Evolutionary conservation across 2,329 filamentous ascomycete genomes (phyloP).

Genomic region (Pseudopyricularia javanii): DNA sequence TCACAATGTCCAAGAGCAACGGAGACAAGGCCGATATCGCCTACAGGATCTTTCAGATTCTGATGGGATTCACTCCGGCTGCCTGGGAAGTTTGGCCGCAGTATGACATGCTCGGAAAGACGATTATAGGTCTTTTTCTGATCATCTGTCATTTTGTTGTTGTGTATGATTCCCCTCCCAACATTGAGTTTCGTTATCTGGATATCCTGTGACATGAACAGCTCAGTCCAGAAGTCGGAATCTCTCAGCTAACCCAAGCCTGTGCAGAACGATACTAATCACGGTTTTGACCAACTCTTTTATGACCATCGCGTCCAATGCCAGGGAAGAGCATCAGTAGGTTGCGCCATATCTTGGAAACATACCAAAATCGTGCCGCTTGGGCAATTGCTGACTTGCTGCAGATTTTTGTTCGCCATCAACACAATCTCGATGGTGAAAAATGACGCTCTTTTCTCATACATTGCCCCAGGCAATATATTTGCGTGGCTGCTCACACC

Average conservation of each 20-base stretch:
- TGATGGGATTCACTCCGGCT: slow-evolving; percentile 93
- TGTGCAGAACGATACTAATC: slow-evolving; percentile 67
- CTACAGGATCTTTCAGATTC: slow-evolving; percentile 82
- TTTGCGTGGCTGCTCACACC: slow-evolving; percentile 84
- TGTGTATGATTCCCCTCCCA: slow-evolving; percentile 35
- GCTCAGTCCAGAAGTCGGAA: too few species aligned
- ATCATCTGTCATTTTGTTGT: slow-evolving; percentile 94
- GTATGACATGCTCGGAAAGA: slow-evolving; percentile 69
- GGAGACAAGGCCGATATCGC: slow-evolving; percentile 64
- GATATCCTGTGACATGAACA: not conserved
- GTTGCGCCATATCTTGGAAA: slow-evolving; percentile 7
- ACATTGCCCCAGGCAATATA: slow-evolving; percentile 83
- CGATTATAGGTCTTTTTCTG: slow-evolving; percentile 68
- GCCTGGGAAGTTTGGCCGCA: slow-evolving; percentile 81
- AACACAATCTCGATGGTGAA: slow-evolving; percentile 98
- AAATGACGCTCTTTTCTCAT: slow-evolving; percentile 91
- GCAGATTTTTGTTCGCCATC: slow-evolving; percentile 76
- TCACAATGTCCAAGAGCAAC: slow-evolving; percentile 66
- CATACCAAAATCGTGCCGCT: not conserved
- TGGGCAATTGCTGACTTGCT: slow-evolving; percentile 5
- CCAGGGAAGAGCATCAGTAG: slow-evolving; percentile 75
- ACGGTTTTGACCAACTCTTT: slow-evolving; percentile 95
- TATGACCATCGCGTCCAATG: slow-evolving; percentile 88
- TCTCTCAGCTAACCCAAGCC: not conserved
- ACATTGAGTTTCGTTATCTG: not conserved